Percentiles rank a stretch among this genome's conserved stretches.
These are phyloP conservation scores for Stachybotrys elegans DNA, from an alignment of 2,329 filamentous ascomycete species.

Conservation along the genomic window DNA sequence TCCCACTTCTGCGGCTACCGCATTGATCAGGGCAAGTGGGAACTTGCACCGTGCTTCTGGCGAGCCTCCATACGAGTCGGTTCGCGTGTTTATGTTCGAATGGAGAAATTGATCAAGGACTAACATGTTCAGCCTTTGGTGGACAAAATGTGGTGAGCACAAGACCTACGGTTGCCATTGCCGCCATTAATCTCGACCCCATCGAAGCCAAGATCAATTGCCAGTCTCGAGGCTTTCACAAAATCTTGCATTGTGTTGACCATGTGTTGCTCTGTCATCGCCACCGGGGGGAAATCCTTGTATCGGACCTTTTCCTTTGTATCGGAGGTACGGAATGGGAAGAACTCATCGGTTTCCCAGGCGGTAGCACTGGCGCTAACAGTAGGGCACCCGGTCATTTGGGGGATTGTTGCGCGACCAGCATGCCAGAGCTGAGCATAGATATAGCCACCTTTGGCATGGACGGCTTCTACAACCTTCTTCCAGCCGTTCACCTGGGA, in stretches of 20 bases:
- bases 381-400: conserved; percentile 29
- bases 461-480: conserved; percentile 54
- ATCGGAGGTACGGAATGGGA: conserved; percentile 29
- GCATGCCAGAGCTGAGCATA: conserved; percentile 55
- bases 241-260: conserved; percentile 23
- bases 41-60: conserved; percentile 39
- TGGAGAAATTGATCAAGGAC: conserved; percentile 33
- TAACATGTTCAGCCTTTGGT: no score
- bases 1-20: conserved; percentile 36
- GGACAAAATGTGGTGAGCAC: no score
- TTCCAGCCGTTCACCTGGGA: conserved; percentile 55
- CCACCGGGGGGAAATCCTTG: conserved; percentile 19
- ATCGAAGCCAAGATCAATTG: conserved; percentile 49
- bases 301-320: conserved; percentile 34
- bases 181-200: conserved; percentile 35
- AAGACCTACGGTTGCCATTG: conserved; percentile 25
- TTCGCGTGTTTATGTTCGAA: conserved; percentile 29
- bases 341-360: conserved; percentile 37
- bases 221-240: conserved; percentile 29
- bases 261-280: conserved; percentile 37
- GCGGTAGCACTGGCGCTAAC: conserved; percentile 35
- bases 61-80: conserved; percentile 28
- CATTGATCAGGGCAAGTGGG: conserved; percentile 47
- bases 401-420: conserved; percentile 31
- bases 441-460: conserved; percentile 54